Base-by-base conservation (phyloP, 768 basidiomycete genomes). In the Saitozyma podzolica region DNA sequence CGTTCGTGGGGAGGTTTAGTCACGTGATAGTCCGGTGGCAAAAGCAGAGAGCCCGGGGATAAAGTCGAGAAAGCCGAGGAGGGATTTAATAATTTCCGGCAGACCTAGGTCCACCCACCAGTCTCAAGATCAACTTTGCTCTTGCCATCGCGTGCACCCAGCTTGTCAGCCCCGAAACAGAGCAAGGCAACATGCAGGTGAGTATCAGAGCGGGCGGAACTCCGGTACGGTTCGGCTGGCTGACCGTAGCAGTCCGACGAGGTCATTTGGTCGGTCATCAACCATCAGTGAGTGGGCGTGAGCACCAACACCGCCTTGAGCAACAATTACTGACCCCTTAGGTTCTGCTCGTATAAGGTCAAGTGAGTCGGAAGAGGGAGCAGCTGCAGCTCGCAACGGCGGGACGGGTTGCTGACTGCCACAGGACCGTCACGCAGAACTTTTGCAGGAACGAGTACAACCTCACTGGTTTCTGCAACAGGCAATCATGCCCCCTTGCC, bases 401-500 rank as follows among this genome's bases (percentile, higher is more conserved):
- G 2, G 29, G 29, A 29, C 29, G 29, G 5, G 29, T 2, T 29
- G 59, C 56, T 14, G 58, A 50, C 47, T 29, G 40, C 7, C 16
- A 9, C 78, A 95, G 93, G 80, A 95, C 95, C 0, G 83, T 87
- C 1, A 96, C 92, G 1, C 95, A 98, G 81, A 97, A 96, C 78
- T 98, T 99, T 82, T 98, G 96, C 81, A 84, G 94, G 58, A 99
- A 99, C 80, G 92, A 96, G 82, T 97, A 96, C 83, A 99, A 99
- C 80, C 89, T 97, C 37, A 94, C 94, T 10, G 96, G 96, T 19
- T 84, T 98, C 69, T 99, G 96, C 81, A 91, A 86, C 75, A 83
- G 94, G 59, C 92, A 94, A 74, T 93, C 93, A 53, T 98, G 96
- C 82, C 96, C 96, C 0, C 82, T 99, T n/a, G 96, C 96, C 6